These are phyloP conservation scores for Oryza nivara DNA, from an alignment of 176 grass and related monocot genomes.

Conservation along the genomic window DNA sequence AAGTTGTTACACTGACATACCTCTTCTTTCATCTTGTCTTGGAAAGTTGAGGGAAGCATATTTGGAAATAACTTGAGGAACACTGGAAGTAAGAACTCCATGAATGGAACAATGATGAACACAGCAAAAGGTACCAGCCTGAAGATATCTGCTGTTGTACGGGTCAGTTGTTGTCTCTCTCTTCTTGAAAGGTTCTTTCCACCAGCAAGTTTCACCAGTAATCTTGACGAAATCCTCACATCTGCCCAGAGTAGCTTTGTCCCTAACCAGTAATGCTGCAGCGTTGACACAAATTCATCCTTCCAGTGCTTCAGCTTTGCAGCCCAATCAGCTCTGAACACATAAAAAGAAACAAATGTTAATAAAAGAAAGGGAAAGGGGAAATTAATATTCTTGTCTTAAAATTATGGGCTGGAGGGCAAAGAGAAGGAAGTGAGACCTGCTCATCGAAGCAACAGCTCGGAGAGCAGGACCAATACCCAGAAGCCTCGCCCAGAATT, in stretches of 20 bases:
- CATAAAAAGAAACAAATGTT: conserved; percentile 26
- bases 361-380: conserved; percentile 13
- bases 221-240: conserved; percentile 75
- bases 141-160: conserved; percentile 86
- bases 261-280: conserved; percentile 85
- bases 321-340: conserved; percentile 65
- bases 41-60: conserved; percentile 93
- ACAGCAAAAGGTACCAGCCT: conserved; percentile 86
- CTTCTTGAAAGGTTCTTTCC: conserved; percentile 83
- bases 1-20: conserved; percentile 33
- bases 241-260: conserved; percentile 83
- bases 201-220: conserved; percentile 74
- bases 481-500: conserved; percentile 82
- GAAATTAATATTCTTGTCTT: conserved; percentile 28
- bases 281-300: conserved; percentile 70
- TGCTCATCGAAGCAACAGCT: conserved; percentile 96
- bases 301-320: conserved; percentile 80
- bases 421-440: conserved; percentile 54
- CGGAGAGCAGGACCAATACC: conserved; percentile 86
- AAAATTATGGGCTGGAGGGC: conserved; percentile 27
- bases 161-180: conserved; percentile 73
- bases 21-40: conserved; percentile 91
- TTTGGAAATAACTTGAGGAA: conserved; percentile 91
- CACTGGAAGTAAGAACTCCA: conserved; percentile 87
- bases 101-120: conserved; percentile 95